Base-by-base conservation (phyloP, 2,329 filamentous ascomycete genomes). In the Madurella mycetomatis region DNA sequence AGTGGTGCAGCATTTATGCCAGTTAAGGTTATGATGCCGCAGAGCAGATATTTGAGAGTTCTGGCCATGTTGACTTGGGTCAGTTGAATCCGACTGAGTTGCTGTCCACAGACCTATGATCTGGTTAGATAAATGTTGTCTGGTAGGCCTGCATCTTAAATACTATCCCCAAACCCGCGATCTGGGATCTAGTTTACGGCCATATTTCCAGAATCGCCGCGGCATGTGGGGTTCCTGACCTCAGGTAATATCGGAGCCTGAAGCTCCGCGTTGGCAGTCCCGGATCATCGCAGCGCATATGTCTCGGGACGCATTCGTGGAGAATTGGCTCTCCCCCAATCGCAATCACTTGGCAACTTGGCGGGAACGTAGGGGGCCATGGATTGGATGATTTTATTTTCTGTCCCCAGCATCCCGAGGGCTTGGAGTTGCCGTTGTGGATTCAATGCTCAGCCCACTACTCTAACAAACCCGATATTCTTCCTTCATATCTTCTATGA, bases 401-500 rank as follows among this genome's bases (percentile, higher is more conserved):
- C 11, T 4, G 34, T 37, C 9, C 9, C 34, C 34, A 9, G 9
- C 34, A 37, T 37, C 13, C 34, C 34, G 13, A 15, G n/a, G n/a
- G n/a, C n/a, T 25, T 7, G n/a, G n/a, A 25, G 25, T 25, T 25
- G 25, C 25, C 25, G 25, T 25, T 7, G 25, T 7, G 25, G 25
- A 25, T 7, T 25, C 25, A 37, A 11, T 37, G 11, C 34, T 37
- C 4, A 37, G 13, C 34, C 11, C 4, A 37, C 4, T 11, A 37
- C 4, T 4, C 9, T 5, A 11, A 9, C 34, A 7, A 3, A 25
- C 25, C 25, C 25, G 25, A 25, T 25, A 25, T 25, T 7, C 25
- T 25, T 7, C 25, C 7, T 25, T 25, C 4, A 37, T 37, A 50
- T 65, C 63, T 49, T 64, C 59, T 41, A 62, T 25, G 17, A 68